A percentile compares a stretch with the other conserved stretches of the same genome.
Evolutionary conservation across 1,139 yeast species (phyloP).

Genomic region (Hansenula lynferdii): DNA sequence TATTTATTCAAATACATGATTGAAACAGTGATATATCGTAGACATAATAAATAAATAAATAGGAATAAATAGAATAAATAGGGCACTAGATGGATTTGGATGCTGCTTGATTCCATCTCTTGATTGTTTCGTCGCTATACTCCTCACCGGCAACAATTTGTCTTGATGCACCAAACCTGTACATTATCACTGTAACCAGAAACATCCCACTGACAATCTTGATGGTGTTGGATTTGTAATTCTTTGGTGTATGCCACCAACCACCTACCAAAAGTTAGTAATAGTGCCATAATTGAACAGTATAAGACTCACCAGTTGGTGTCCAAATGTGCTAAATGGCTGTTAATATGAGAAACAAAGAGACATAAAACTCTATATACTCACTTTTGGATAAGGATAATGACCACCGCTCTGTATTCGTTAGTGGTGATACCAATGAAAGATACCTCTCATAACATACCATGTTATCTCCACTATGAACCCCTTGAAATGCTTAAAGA

Average conservation of each 20-base stretch:
- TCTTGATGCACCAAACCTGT: slow-evolving; percentile 11
- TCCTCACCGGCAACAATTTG: slow-evolving; percentile 15
- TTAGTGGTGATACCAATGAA: too few relatives aligned
- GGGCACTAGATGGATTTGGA: slow-evolving; percentile 9
- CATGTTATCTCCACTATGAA: too few relatives aligned
- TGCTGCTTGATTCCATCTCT: slow-evolving; percentile 20
- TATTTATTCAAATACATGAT: not conserved
- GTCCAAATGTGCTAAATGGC: slow-evolving; percentile 20
- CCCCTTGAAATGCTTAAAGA: too few relatives aligned
- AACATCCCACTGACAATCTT: slow-evolving; percentile 12
- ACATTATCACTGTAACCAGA: too few relatives aligned
- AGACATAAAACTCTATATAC: slow-evolving; percentile 1
- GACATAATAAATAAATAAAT: slow-evolving; percentile 6
- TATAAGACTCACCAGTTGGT: slow-evolving; percentile 19
- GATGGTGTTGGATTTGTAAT: slow-evolving; percentile 15
- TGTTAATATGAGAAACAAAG: too few relatives aligned
- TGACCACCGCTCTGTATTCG: slow-evolving; percentile 15
- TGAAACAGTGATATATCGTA: not conserved
- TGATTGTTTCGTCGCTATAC: slow-evolving; percentile 14
- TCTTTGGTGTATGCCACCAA: slow-evolving; percentile 22
- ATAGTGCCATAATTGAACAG: not conserved
- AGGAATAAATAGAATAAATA: slow-evolving; percentile 5
- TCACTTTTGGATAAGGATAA: slow-evolving; percentile 20
- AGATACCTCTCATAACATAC: too few relatives aligned
- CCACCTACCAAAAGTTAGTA: slow-evolving; percentile 24